Base-by-base conservation (phyloP, 768 basidiomycete genomes). In the Mycena amicta region DNA sequence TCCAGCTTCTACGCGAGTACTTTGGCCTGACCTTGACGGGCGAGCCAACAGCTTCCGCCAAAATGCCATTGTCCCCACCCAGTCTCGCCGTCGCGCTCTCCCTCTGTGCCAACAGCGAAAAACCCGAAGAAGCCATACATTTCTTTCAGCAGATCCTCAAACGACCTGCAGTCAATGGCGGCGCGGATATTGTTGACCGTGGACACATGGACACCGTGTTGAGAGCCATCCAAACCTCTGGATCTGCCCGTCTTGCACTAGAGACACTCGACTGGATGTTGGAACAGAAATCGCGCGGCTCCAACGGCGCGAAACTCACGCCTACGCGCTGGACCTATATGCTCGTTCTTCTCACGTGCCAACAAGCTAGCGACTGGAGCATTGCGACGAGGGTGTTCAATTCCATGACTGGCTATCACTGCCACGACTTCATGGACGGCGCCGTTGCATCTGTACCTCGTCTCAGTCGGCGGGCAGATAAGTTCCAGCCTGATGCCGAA, bases 261-360 rank as follows among this genome's bases (percentile, higher is more conserved):
- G 79, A 83, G 56, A 77, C 72, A 2, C 74, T 93, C 25, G 81
- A 89, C 66, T 90, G 88, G 87, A 87, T 88, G 82, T 69, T 89
- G 53, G 76, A 77, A 52, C 80, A 82, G 57, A 83, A 83, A 64
- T 77, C 31, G 16, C n/a, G n/a, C n/a, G 31, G 8, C 18, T 18
- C 4, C 11, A 41, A 67, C 75, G 20, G 75, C 22, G 60, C 72
- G n/a, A 75, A 76, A 59, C 76, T 76, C 28, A 76, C 75, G 29
- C 81, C 83, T 12, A 72, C 74, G n/a, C 55, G 77, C 26, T 70
- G 74, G 22, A 84, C 87, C 8, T 91, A 82, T 70, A 81, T 83
- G 60, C 77, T 88, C 26, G 86, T 85, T 52, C 76, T 92, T 66
- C 71, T 76, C 59, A 80, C 82, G 2, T 92, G 90, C 70, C 83